A percentile compares a stretch with the other conserved stretches of the same genome.
Conservation (phyloP, 2,329 filamentous ascomycete genomes). For the Xylariales sp. region DNA sequence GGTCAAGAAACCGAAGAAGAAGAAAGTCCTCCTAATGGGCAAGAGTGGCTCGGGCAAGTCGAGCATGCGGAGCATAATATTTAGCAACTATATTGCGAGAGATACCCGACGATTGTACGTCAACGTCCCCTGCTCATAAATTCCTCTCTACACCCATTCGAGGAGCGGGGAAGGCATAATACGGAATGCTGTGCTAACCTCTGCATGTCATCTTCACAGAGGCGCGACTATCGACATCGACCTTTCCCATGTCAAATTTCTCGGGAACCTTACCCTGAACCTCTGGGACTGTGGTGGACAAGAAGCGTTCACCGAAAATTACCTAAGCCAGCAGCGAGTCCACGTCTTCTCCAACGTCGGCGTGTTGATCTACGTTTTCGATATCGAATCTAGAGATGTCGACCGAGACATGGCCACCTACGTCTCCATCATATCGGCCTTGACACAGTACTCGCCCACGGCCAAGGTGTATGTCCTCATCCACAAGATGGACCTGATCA, state of each 20-base stretch:
- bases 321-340: conserved; percentile 92
- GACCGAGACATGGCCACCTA: conserved; percentile 94
- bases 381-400: conserved; percentile 95
- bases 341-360: conserved; percentile 98
- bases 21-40: conserved; percentile 90
- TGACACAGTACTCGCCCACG: conserved; percentile 82
- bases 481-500: conserved; percentile 98
- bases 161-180: too few species aligned
- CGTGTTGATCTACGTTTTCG: conserved; percentile 98
- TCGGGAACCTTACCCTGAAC: conserved; percentile 96
- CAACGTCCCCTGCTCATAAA: not conserved
- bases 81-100: conserved; percentile 97
- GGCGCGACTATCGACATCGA: conserved; percentile 99
- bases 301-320: conserved; percentile 99
- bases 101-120: conserved; percentile 85
- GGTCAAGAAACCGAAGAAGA: conserved; percentile 80
- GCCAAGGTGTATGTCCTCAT: conserved; percentile 94
- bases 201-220: conserved; percentile 48
- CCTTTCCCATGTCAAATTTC: conserved; percentile 97
- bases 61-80: conserved; percentile 98
- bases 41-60: conserved; percentile 98
- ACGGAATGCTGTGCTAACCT: conserved; percentile 1
- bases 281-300: conserved; percentile 99
- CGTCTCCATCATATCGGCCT: conserved; percentile 86
- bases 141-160: not conserved